A percentile compares a stretch with the other conserved stretches of the same genome.
phyloP scores from a whole-genome alignment of 352 stramenopile species.

The Phytophthora palmivora region DNA sequence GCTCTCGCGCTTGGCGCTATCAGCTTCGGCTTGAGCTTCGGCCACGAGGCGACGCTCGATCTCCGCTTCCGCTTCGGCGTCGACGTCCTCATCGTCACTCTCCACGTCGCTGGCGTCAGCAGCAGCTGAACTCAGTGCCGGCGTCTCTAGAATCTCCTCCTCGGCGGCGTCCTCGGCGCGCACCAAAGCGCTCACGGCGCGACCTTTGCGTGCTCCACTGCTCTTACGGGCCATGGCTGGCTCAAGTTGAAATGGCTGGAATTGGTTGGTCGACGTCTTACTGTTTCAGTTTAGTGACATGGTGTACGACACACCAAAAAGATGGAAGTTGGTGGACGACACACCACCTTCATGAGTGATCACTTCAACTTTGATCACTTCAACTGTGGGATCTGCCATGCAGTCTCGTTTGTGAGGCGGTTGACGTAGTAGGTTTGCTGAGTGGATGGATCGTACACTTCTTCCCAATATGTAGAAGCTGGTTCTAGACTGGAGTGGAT shows the following conservation, averaged over 20 bases:
- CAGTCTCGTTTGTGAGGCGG: slow-evolving; percentile 59
- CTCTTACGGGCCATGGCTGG: slow-evolving; percentile 51
- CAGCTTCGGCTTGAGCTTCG: slow-evolving; percentile 64
- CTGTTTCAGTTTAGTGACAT: slow-evolving; percentile 14
- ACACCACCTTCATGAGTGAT: slow-evolving; percentile 1
- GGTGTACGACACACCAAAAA: neutral
- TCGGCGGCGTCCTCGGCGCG: slow-evolving; percentile 77
- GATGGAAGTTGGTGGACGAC: neutral
- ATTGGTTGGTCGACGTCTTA: slow-evolving; percentile 29
- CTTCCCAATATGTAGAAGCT: slow-evolving; percentile 46
- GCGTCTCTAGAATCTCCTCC: slow-evolving; percentile 87
- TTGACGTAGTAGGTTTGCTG: slow-evolving; percentile 75
- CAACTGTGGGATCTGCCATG: slow-evolving; percentile 48
- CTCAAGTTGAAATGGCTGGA: slow-evolving; percentile 22
- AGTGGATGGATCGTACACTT: slow-evolving; percentile 68
- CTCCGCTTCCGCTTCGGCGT: slow-evolving; percentile 71
- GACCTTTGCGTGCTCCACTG: slow-evolving; percentile 40
- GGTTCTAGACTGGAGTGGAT: neutral
- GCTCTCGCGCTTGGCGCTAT: slow-evolving; percentile 47
- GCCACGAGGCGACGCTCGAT: slow-evolving; percentile 79
- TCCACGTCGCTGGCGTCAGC: slow-evolving; percentile 31
- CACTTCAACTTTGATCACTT: slow-evolving; percentile 19
- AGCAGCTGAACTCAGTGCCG: slow-evolving; percentile 59
- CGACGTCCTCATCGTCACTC: slow-evolving; percentile 50
- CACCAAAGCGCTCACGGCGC: slow-evolving; percentile 63